Conservation (phyloP, 345 rosid species). For the Firmiana major region DNA sequence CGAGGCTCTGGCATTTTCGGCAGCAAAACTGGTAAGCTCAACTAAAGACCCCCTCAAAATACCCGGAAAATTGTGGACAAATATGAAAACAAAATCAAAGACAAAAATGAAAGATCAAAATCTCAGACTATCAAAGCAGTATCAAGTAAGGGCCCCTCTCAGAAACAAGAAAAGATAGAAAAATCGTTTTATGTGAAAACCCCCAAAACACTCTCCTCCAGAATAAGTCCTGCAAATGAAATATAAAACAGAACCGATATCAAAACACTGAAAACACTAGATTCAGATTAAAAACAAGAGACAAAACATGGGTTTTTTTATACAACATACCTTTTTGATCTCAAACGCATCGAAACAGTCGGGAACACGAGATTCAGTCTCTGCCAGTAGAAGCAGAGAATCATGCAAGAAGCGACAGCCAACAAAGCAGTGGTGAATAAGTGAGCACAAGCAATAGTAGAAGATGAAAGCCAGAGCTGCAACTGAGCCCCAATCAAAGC, state of each 20-base stretch:
- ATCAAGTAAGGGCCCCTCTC: constrained; percentile 67
- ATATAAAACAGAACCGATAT: neutral
- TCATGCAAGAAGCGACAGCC: constrained; percentile 29
- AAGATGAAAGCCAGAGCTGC: constrained; percentile 45
- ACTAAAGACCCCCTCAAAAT: constrained; percentile 31
- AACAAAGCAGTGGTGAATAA: constrained; percentile 7
- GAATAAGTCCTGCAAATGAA: constrained; percentile 66
- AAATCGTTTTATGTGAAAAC: constrained; percentile 68
- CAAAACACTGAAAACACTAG: constrained; percentile 17
- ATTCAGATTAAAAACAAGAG: neutral
- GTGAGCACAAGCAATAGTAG: constrained; percentile 10
- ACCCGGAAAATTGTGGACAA: constrained; percentile 4
- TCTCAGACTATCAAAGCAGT: constrained; percentile 13
- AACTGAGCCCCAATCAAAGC: constrained; percentile 66
- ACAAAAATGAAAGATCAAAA: neutral
- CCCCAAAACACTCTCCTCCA: constrained; percentile 71
- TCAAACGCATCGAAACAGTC: constrained; percentile 78
- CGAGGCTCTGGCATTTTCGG: constrained; percentile 38
- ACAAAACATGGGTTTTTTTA: neutral
- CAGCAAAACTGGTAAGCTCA: constrained; percentile 21
- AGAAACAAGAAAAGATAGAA: constrained; percentile 61
- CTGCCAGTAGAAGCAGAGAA: constrained; percentile 49
- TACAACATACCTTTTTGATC: constrained; percentile 49
- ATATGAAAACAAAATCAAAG: neutral
- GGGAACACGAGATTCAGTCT: constrained; percentile 45